Conservation (phyloP, 345 rosid species). For the Viola odorata region DNA sequence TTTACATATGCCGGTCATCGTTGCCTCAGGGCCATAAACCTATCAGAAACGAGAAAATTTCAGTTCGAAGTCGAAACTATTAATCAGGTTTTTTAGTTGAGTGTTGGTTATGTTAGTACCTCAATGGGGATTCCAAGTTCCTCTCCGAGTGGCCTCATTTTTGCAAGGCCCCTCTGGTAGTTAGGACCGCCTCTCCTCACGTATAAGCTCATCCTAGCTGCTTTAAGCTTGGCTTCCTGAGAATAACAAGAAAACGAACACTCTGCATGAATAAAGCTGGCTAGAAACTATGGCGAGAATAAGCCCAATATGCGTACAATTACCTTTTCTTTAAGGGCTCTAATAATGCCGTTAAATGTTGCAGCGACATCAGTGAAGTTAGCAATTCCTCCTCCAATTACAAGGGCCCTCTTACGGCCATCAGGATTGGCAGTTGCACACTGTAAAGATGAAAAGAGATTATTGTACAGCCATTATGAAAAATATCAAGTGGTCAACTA, state of each 20-base stretch:
- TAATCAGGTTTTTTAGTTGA: no score
- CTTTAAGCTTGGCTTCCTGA: slow-evolving; percentile 73
- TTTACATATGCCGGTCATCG: slow-evolving; percentile 96
- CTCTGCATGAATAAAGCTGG: no score
- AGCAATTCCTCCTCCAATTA: slow-evolving; percentile 95
- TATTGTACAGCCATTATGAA: slow-evolving; percentile 6
- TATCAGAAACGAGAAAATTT: slow-evolving; percentile 6
- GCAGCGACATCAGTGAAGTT: slow-evolving; percentile 97
- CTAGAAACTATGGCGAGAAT: background rate
- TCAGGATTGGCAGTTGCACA: slow-evolving; percentile 90
- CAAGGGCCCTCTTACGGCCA: slow-evolving; percentile 81
- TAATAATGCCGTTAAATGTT: slow-evolving; percentile 90
- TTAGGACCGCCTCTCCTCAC: slow-evolving; percentile 83
- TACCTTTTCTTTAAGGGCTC: slow-evolving; percentile 65
- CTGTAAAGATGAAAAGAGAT: slow-evolving; percentile 27
- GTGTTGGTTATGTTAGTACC: slow-evolving; percentile 28
- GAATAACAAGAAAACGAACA: background rate
- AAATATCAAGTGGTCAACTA: background rate
- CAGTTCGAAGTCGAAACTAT: background rate
- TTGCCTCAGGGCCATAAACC: slow-evolving; percentile 95
- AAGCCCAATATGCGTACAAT: background rate
- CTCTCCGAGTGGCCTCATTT: slow-evolving; percentile 61
- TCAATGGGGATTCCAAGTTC: slow-evolving; percentile 88
- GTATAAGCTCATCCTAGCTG: slow-evolving; percentile 53
- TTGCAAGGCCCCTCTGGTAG: slow-evolving; percentile 85